These are phyloP conservation scores for Ustilago trichophora DNA, from an alignment of 1,284 basidiomycete genomes.

Conservation along the genomic window DNA sequence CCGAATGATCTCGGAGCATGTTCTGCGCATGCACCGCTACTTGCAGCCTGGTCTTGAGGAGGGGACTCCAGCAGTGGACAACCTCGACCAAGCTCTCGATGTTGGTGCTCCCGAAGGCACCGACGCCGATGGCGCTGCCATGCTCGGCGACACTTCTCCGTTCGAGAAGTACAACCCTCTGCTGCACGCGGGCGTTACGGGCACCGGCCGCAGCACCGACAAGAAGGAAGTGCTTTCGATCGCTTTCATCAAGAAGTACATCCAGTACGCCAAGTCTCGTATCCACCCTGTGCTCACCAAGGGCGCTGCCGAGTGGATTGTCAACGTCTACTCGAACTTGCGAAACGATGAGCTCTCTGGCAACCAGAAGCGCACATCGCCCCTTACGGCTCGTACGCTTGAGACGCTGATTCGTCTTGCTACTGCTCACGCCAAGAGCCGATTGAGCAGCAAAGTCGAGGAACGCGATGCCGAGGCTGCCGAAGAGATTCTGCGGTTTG, in stretches of 20 bases:
- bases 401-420: constrained; percentile 98
- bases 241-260: constrained; percentile 96
- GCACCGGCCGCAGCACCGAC: constrained; percentile 27
- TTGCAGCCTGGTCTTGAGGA: constrained; percentile 95
- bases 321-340: constrained; percentile 88
- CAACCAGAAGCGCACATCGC: constrained; percentile 95
- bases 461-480: constrained; percentile 87
- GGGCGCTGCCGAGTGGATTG: constrained; percentile 93
- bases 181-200: constrained; percentile 82
- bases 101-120: constrained; percentile 58
- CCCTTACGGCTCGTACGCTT: constrained; percentile 95
- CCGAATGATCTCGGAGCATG: constrained; percentile 94
- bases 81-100: constrained; percentile 72
- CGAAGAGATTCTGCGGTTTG: constrained; percentile 94
- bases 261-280: constrained; percentile 92
- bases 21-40: constrained; percentile 96
- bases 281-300: constrained; percentile 80
- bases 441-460: constrained; percentile 85
- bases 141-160: constrained; percentile 56
- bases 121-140: constrained; percentile 53
- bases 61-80: constrained; percentile 82
- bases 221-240: constrained; percentile 88
- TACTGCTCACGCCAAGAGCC: constrained; percentile 96
- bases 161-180: constrained; percentile 96
- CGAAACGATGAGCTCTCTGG: constrained; percentile 91